These are phyloP conservation scores for Ogataea zsoltii DNA, from an alignment of 805 yeast species.

Conservation along the genomic window DNA sequence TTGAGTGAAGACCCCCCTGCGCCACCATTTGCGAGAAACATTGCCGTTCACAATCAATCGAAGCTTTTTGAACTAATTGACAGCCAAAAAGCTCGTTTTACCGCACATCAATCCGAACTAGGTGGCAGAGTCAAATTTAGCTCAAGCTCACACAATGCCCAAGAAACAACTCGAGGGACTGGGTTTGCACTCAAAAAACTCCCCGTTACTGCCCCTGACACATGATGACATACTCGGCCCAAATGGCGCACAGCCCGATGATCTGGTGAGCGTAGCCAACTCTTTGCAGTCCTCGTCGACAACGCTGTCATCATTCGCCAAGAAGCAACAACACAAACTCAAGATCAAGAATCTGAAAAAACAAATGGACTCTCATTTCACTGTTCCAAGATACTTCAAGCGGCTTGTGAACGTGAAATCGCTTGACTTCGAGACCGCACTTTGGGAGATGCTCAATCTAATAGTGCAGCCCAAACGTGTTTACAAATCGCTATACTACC, in stretches of 20 bases:
- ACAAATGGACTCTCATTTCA: slow-evolving; percentile 20
- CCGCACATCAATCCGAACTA: too few relatives aligned
- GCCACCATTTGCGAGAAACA: too few relatives aligned
- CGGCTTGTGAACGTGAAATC: slow-evolving; percentile 72
- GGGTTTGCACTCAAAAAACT: slow-evolving; percentile 18
- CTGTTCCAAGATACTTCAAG: slow-evolving; percentile 33
- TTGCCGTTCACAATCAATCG: too few relatives aligned
- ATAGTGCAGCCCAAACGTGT: slow-evolving; percentile 77
- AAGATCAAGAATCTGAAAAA: slow-evolving; percentile 22
- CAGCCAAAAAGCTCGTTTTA: too few relatives aligned
- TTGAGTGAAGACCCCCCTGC: too few relatives aligned
- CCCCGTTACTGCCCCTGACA: slow-evolving; percentile 23
- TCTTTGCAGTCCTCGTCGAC: slow-evolving; percentile 29
- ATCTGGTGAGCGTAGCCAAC: slow-evolving; percentile 27
- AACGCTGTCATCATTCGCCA: slow-evolving; percentile 27
- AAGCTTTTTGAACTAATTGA: too few relatives aligned
- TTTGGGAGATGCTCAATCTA: slow-evolving; percentile 84
- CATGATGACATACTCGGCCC: slow-evolving; percentile 22
- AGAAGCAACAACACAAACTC: slow-evolving; percentile 26
- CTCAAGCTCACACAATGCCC: slow-evolving; percentile 13
- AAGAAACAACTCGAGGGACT: slow-evolving; percentile 24
- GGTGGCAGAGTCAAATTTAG: neutral
- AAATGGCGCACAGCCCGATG: slow-evolving; percentile 19
- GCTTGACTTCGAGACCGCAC: slow-evolving; percentile 87
- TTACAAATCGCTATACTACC: slow-evolving; percentile 78